Evolutionary conservation across 2,329 filamentous ascomycete genomes (phyloP), one percentile per base, ranked within the genome.

Genomic region (Aspergillus brasiliensis): DNA sequence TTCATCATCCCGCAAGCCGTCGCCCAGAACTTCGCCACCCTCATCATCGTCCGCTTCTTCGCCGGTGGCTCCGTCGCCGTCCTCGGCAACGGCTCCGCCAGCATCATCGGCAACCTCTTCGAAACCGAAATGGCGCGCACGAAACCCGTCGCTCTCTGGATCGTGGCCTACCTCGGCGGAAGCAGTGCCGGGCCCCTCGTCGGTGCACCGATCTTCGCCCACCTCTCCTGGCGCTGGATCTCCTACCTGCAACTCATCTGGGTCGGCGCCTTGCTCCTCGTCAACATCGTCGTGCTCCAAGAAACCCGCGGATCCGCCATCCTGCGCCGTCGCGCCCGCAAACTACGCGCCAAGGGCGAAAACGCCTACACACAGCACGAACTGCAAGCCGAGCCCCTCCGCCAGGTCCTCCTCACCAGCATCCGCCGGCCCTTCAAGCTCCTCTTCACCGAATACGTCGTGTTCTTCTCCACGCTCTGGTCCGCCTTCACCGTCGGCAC

Each of bases 121-220:
- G 51, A 67, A 11, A 71, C 69, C 0, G 75, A 77, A 2, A 64
- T 66, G 51, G 34, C 38, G 65, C 66, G 8, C 72, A 78, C 40
- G 75, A 77, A 60, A 66, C 74, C 74, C 0, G 76, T 78, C 34
- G 77, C 75, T 4, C 65, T 81, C 7, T 82, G 75, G 52, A 78
- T 80, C 1, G 74, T 77, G 23, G 71, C 71, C 0, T 71, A 78
- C 8, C 67, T 82, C 6, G 73, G 73, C 2, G 80, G 79, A 3
- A 69, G 78, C 8, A 80, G 73, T 28, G 75, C 80, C 28, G 80
- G 80, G 0, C 80, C 80, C 1, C 77, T 82, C 0, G 72, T 81
- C 19, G 80, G 80, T 1, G 76, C 75, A 31, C 68, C 74, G 0
- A 73, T 77, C 19, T 65, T 64, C 25, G 51, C 62, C 3, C 62